Evolutionary conservation across 139 green algal genomes (phyloP).

Genomic region (Nannochloris sp.): DNA sequence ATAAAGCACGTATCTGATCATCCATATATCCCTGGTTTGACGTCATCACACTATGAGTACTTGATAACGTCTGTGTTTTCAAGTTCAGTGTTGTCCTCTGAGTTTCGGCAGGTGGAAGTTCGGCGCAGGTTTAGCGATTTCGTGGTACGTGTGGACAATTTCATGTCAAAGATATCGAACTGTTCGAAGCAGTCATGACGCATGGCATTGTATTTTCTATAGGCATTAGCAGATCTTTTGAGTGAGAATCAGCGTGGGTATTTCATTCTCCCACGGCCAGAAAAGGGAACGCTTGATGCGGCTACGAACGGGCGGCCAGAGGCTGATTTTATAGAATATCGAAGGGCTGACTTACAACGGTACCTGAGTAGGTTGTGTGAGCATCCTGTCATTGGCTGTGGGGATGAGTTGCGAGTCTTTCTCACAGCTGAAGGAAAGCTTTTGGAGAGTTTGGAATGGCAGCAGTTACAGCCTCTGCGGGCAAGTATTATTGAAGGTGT

Average conservation of each 20-base stretch:
- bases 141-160: constrained; percentile 34
- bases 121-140: constrained; percentile 73
- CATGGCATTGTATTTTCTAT: background rate
- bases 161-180: background rate
- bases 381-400: constrained; percentile 59
- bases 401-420: constrained; percentile 73
- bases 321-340: constrained; percentile 71
- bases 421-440: constrained; percentile 67
- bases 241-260: constrained; percentile 62
- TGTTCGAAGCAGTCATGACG: constrained; percentile 10
- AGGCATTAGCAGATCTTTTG: constrained; percentile 58
- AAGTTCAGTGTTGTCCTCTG: background rate
- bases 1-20: constrained; percentile 38
- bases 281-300: constrained; percentile 76
- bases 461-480: constrained; percentile 41
- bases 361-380: constrained; percentile 70
- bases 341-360: constrained; percentile 60
- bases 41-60: constrained; percentile 24
- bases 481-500: constrained; percentile 63
- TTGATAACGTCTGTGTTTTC: constrained; percentile 14
- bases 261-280: constrained; percentile 82
- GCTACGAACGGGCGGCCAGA: constrained; percentile 29
- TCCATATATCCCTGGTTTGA: constrained; percentile 31
- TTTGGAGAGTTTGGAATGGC: constrained; percentile 39
- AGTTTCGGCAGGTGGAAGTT: constrained; percentile 25